These are phyloP conservation scores for Aquilaria malaccensis DNA, from an alignment of 345 rosid species.

Conservation along the genomic window DNA sequence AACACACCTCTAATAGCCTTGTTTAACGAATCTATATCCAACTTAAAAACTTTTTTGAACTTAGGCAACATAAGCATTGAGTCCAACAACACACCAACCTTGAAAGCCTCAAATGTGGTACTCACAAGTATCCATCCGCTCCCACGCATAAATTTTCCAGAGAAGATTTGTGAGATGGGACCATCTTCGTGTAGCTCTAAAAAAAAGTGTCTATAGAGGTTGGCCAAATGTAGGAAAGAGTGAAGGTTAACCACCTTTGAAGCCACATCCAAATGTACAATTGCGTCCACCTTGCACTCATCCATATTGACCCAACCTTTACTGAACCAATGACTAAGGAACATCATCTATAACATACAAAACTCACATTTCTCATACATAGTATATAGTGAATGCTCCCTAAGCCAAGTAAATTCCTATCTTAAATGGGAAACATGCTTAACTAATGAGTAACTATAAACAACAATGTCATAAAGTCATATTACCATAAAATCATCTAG, in stretches of 20 bases:
- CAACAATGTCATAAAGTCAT: too few species aligned
- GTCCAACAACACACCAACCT: background rate
- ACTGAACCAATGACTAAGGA: background rate
- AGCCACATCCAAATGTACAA: background rate
- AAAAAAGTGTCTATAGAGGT: background rate
- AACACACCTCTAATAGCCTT: background rate
- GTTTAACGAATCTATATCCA: background rate
- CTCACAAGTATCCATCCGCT: background rate
- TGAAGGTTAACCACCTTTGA: background rate
- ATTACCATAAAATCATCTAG: background rate
- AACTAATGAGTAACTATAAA: too few species aligned
- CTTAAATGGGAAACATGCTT: too few species aligned
- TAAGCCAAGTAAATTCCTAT: too few species aligned
- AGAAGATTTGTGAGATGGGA: background rate
- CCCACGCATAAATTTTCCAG: background rate
- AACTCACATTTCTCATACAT: too few species aligned
- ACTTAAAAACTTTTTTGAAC: background rate
- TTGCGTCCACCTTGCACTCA: background rate
- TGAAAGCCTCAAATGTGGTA: background rate
- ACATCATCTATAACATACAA: background rate
- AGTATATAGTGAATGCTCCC: too few species aligned
- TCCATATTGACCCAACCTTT: background rate
- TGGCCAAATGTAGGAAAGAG: background rate
- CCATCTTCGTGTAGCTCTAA: background rate
- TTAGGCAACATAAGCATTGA: background rate